Evolutionary conservation across 805 yeast species (phyloP).

Genomic region (Sugiyamaella mastotermitis): DNA sequence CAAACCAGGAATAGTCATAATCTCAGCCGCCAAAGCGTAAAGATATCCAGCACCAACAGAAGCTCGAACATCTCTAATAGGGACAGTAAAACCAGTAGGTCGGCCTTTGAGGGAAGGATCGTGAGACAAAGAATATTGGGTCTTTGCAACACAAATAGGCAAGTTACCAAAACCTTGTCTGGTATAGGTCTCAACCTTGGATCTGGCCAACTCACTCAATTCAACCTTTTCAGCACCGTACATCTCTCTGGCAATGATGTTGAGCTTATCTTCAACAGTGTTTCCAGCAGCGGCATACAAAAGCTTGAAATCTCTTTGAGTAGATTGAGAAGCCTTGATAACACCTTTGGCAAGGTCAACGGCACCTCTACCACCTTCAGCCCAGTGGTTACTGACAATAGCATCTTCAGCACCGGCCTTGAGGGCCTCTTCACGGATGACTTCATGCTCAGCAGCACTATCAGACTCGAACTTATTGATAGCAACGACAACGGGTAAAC

Average conservation of each 20-base stretch:
- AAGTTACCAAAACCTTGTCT: slow-evolving; percentile 82
- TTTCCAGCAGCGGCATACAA: slow-evolving; percentile 61
- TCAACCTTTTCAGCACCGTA: slow-evolving; percentile 88
- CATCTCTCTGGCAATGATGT: slow-evolving; percentile 77
- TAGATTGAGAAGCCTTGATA: slow-evolving; percentile 54
- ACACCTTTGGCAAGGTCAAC: slow-evolving; percentile 77
- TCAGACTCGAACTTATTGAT: slow-evolving; percentile 84
- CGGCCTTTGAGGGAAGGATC: slow-evolving; percentile 92
- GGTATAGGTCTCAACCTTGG: slow-evolving; percentile 76
- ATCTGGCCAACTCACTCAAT: slow-evolving; percentile 72
- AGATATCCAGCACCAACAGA: slow-evolving; percentile 96
- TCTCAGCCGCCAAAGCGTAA: slow-evolving; percentile 94
- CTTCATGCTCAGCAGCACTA: slow-evolving; percentile 69
- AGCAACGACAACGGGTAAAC: slow-evolving; percentile 92
- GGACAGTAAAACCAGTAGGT: slow-evolving; percentile 89
- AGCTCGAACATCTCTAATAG: slow-evolving; percentile 89
- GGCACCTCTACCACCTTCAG: slow-evolving; percentile 91
- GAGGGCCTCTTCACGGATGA: slow-evolving; percentile 70
- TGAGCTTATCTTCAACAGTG: slow-evolving; percentile 73
- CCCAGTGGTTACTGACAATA: slow-evolving; percentile 90
- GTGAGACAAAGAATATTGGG: slow-evolving; percentile 93
- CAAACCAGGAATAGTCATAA: slow-evolving; percentile 94
- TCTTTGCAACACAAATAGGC: slow-evolving; percentile 96
- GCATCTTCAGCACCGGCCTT: slow-evolving; percentile 92
- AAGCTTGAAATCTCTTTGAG: slow-evolving; percentile 48